Evolutionary conservation across 371 early-diverging fungal genomes (phyloP), one percentile per base, ranked within the genome.

Genomic region (Apophysomyces variabilis): DNA sequence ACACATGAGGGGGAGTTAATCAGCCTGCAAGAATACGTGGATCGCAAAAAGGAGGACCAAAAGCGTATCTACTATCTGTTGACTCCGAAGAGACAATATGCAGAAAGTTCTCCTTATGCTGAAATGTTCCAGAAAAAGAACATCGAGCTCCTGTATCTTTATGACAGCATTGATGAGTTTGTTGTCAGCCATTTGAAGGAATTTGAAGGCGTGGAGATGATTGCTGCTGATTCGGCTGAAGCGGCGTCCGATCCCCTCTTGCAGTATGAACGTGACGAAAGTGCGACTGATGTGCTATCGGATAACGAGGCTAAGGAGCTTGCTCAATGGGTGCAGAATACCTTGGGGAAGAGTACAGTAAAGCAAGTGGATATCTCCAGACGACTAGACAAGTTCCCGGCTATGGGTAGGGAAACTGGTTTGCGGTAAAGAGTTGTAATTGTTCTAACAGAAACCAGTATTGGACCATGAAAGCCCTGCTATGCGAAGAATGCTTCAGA

Each of bases 61-160:
- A 92, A 96, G 67, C 89, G 94, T 74, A 99, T 99, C 64, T 97
- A 94, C 76, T 95, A 92, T 71, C 67, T 95, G 38, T 90, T 96
- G 66, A 96, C 95, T 32, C 85, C 92, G 32, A 88, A 83, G 70
- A 83, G 92, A 58, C 83, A 91, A 57, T 90, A 90, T 62, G 91
- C 94, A 9, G 85, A 89, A 60, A 89, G 90, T 58, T 90, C 90
- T 66, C 98, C 99, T 14, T 94, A 95, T 74, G 88, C 94, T 37
- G 98, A 97, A 74, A 88, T 89, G 69, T 92, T 92, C 75, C 87
- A 89, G 76, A 80, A 86, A 74, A 88, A 87, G 62, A 88, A 82
- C 56, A 75, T 89, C 38, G 90, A 93, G 66, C 60, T 99, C 5
- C 77, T 99, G 70, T 85, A 91, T 72, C 68, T 95, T 72, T 90